Evolutionary conservation across 1,284 basidiomycete genomes (phyloP), one percentile per base, ranked within the genome.

Genomic region (Porphyrellus sp.): DNA sequence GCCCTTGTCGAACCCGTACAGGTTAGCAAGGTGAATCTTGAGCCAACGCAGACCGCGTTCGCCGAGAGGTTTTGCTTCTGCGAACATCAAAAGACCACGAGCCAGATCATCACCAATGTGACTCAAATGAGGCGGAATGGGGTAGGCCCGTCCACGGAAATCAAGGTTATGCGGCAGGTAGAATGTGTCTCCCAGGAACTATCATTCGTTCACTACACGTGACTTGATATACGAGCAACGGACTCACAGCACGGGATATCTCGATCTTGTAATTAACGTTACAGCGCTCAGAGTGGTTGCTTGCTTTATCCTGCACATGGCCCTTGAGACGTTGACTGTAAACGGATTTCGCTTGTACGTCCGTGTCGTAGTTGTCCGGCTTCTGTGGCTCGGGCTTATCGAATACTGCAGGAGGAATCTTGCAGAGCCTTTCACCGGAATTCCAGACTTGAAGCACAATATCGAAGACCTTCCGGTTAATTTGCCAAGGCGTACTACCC

Each of bases 101-200:
- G 88, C 90, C 16, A 99, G 77, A 68, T 99, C 96, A 69, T 99
- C 92, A 20, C 96, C 96, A 49, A 98, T 91, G 64, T 99, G 97
- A 64, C 89, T 95, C 55, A 99, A 77, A 74, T 98, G 93, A 2
- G 96, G 93, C 0, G 97, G 95, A 48, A 98, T 88, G 4, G 97
- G 96, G 68, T 99, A 99, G 1, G 96, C 94, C 49, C 96, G 87
- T 5, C 97, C 97, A 57, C 96, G 86, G 82, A 99, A 99, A 72
- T 99, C 97, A 65, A 99, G 79, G 72, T 98, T 98, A 73, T 99
- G 97, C 0, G 96, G 96, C 56, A 97, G 81, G 73, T 94, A 99
- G 70, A 99, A 89, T 0, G 77, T 84, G 64, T 98, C 93, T 33
- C 81, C 82, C 41, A 93, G 72, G 77, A 93, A 95, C 86, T 89